These are phyloP conservation scores for Sclerotinia nivalis DNA, from an alignment of 2,329 filamentous ascomycete species.

Conservation along the genomic window DNA sequence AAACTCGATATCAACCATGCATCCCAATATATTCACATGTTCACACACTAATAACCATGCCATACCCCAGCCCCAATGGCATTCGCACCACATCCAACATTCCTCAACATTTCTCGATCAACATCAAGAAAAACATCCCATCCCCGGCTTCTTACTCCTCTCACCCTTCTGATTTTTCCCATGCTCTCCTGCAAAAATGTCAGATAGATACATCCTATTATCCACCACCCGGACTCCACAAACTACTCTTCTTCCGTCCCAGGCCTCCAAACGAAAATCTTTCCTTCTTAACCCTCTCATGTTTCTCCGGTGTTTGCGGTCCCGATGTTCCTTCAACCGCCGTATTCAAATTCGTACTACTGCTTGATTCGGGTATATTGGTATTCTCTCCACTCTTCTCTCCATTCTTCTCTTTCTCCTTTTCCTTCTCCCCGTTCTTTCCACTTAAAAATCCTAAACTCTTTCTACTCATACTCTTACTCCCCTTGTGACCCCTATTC, in stretches of 20 bases:
- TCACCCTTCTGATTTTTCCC: constrained; percentile 26
- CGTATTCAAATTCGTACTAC: constrained; percentile 25
- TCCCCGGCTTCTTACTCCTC: neutral
- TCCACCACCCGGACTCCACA: constrained; percentile 38
- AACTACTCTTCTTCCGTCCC: constrained; percentile 67
- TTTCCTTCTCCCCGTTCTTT: constrained; percentile 44
- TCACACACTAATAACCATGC: neutral
- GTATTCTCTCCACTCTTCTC: constrained; percentile 8
- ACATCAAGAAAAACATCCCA: constrained; percentile 11
- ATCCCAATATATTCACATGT: neutral
- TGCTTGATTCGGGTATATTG: constrained; percentile 25
- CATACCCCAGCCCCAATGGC: neutral
- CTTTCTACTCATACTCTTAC: constrained; percentile 76
- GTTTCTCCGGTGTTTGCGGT: constrained; percentile 45
- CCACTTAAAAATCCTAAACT: constrained; percentile 63
- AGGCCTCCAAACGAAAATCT: constrained; percentile 64
- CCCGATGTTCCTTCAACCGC: constrained; percentile 36
- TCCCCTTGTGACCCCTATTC: constrained; percentile 64
- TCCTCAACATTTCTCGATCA: neutral
- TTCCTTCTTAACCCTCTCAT: constrained; percentile 55
- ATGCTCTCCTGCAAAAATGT: constrained; percentile 45
- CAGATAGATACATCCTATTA: constrained; percentile 19
- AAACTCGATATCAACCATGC: constrained; percentile 16
- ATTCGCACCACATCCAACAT: neutral
- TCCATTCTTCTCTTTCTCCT: constrained; percentile 24